Evolutionary conservation across 768 basidiomycete genomes (phyloP), one percentile per base, ranked within the genome.

Genomic region (Dentipellis fragilis): DNA sequence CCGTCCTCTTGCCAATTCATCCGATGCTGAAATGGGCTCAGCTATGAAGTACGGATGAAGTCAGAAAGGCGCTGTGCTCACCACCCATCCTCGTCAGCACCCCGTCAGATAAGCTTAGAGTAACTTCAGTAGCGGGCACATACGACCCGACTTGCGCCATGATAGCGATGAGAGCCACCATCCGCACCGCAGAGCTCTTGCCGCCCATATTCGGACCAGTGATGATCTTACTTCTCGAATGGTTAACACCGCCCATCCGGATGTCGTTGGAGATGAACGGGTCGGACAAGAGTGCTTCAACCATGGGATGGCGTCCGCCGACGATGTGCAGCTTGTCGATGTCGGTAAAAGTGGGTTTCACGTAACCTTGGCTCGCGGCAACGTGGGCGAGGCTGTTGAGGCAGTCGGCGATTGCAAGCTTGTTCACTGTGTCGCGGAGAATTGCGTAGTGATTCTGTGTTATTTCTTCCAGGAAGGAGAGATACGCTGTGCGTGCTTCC

Each of bases 81-180:
- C 88, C 87, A 57, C 92, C 92, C 91, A 94, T 94, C 51, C 94
- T 77, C 2, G 93, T 94, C 21, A 88, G 75, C 17, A 97, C 81
- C 0, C 85, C 83, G 63, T 97, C 93, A 51, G 93, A 75, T 52
- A 94, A 72, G n/a, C 87, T 82, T 46, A 95, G 70, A 59, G 71
- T 85, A 49, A 88, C 85, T 0, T 81, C 77, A 12, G 71, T 69
- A 1, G 93, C 93, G 16, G 95, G 95, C 2, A 97, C 91, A 64
- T 90, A 95, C 14, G 84, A 87, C 10, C 95, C 95, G n/a, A 96
- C 83, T 65, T 97, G 93, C 1, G 90, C 87, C 87, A 79, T 77
- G 16, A 89, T 78, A 5, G 77, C 80, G 57, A 89, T 83, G 51
- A 92, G 74, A 12, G 86, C 87, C 23, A 85, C 75, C 83, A 87